phyloP scores from a whole-genome alignment of 257 asterid species.

The Henckelia pumila region DNA sequence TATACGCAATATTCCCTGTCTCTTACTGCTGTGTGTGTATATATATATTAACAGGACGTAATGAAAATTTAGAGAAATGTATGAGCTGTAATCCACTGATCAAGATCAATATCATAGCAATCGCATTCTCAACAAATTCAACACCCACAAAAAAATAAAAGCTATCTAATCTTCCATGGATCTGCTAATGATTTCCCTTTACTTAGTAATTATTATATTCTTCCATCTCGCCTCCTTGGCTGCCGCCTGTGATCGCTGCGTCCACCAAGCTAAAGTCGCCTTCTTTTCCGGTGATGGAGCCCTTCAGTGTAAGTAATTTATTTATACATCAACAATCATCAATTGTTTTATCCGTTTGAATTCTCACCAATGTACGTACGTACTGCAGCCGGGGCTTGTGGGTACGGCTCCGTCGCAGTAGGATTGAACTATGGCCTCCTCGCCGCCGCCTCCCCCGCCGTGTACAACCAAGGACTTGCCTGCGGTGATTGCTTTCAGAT shows the following conservation, averaged over 20 bases:
- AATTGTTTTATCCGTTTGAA: no score
- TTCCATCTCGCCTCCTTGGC: slow-evolving; percentile 42
- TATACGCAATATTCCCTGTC: not conserved
- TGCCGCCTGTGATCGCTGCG: slow-evolving; percentile 69
- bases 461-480: slow-evolving; percentile 68
- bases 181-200: slow-evolving; percentile 16
- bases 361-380: no score
- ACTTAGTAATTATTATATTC: slow-evolving; percentile 27
- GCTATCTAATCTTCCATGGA: not conserved
- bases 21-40: not conserved
- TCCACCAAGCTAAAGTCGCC: slow-evolving; percentile 49
- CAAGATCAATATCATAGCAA: slow-evolving; percentile 2
- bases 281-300: slow-evolving; percentile 47
- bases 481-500: slow-evolving; percentile 96
- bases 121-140: not conserved
- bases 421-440: slow-evolving; percentile 52
- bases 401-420: slow-evolving; percentile 60
- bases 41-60: no score
- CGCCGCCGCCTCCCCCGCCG: slow-evolving; percentile 66
- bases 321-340: no score
- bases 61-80: not conserved
- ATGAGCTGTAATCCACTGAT: slow-evolving; percentile 35
- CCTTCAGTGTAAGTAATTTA: slow-evolving; percentile 47
- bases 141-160: no score
- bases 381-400: slow-evolving; percentile 77